Evolutionary conservation across 2,329 filamentous ascomycete species (phyloP), one percentile per base, ranked within the genome.

Genomic region (Fusarium sororula): DNA sequence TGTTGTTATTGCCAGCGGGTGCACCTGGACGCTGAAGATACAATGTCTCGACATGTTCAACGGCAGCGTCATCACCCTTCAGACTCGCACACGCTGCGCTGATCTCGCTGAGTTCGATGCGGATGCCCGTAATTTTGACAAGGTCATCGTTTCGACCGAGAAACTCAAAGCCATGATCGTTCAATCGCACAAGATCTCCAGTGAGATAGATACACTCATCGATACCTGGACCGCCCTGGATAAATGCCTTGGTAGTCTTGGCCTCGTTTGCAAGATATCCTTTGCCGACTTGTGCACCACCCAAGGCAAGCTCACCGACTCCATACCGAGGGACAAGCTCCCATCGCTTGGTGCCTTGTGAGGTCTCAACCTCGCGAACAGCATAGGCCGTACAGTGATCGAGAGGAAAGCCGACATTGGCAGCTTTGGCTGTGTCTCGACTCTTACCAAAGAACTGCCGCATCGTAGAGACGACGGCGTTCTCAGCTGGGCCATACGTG

Each of bases 21-120:
- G 51, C 60, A 0, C 64, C 63, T 2, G 64, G 70, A 3, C 58
- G 50, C 3, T 47, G 38, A 0, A 72, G 54, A 10, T 72, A 73
- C 0, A 72, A 9, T 3, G 70, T 72, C 32, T 72, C 69, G 1
- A 72, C 69, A 7, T 72, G 70, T 4, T 72, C 70, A 12, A 72
- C 38, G 0, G 58, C 44, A 0, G 70, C 30, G 6, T 70, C 50
- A 1, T 72, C 69, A 1, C 70, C 64, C 37, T 70, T 72, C 8
- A 72, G 30, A 6, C 54, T 73, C 10, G 70, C 69, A 38, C 64
- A 65, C 6, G 70, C 70, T 5, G 70, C 70, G 4, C 70, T 73
- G 17, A 72, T 72, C 41, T 72, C 70, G 11, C 70, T 72, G 39
- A 72, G 20, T 12, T 72, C 70, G 4, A 72, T 72, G 0, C 70